Evolutionary conservation across 257 asterid genomes (phyloP).

Genomic region (Solanum chmielewskii): DNA sequence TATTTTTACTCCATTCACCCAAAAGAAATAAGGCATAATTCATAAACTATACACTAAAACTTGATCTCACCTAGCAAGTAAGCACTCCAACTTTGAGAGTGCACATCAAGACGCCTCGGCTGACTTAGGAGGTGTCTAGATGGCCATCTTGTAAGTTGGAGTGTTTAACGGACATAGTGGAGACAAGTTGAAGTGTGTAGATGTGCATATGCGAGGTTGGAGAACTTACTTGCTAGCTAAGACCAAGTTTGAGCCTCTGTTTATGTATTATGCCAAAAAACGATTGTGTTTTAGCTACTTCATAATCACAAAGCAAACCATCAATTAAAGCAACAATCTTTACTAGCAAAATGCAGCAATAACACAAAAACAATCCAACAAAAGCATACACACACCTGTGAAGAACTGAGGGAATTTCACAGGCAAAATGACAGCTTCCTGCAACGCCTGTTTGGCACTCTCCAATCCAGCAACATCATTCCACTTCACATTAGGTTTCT

Average conservation of each 20-base stretch:
- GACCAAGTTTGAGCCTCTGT: neutral
- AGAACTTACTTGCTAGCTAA: neutral
- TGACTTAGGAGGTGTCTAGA: neutral
- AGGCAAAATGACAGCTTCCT: constrained; percentile 96
- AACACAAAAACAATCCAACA: neutral
- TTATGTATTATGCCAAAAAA: neutral
- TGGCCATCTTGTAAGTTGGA: neutral
- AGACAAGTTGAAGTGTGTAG: neutral
- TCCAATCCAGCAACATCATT: constrained; percentile 97
- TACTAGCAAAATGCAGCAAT: neutral
- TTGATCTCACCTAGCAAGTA: neutral
- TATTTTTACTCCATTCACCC: neutral
- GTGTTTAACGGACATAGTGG: neutral
- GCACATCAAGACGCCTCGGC: neutral
- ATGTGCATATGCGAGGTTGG: neutral
- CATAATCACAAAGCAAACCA: neutral
- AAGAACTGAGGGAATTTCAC: constrained; percentile 97
- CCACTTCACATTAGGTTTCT: constrained; percentile 97
- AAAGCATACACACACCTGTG: constrained; percentile 34
- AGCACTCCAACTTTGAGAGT: neutral
- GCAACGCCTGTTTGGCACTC: constrained; percentile 95
- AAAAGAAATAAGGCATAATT: neutral
- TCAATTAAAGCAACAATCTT: neutral
- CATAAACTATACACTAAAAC: neutral
- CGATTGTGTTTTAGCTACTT: neutral